Evolutionary conservation across 2,329 filamentous ascomycete species (phyloP), one percentile per base, ranked within the genome.

Genomic region (Neocucurbitaria cava): DNA sequence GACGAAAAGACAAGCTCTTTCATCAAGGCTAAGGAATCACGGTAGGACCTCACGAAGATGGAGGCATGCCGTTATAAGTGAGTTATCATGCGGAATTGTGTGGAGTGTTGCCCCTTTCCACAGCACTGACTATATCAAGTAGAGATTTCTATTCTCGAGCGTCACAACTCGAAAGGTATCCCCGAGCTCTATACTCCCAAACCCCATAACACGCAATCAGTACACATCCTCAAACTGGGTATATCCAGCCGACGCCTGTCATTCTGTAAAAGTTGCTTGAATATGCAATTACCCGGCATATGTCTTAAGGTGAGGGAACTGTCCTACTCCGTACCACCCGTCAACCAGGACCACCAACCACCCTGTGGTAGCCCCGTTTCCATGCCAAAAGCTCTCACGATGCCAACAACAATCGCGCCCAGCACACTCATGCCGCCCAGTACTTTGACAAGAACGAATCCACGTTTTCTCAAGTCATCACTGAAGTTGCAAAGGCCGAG

Each of bases 401-500:
- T 69, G 20, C 70, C 70, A 17, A 90, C 80, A 20, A 87, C 85
- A 31, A 94, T 72, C 13, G 89, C 90, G 3, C 91, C 89, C 3
- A 96, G 72, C 24, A 95, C 78, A 0, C 92, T 88, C 48, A 92
- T 80, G 46, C 89, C 87, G 13, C 91, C 89, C 20, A 93, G 75
- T 5, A 96, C 79, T 71, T 93, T 89, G 33, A 96, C 78, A 0
- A 89, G 83, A 42, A 89, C 74, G 79, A 87, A 87, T 0, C 90
- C 85, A 41, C 83, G 84, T 40, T 83, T 82, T 63, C 83, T 87
- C 35, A 96, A 68, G 31, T 86, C 84, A 18, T 89, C 86, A 2
- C 85, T 85, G 59, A 92, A 83, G 57, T 87, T 82, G 46, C 96
- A 81, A 31, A 96, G 74, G 0, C 92, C 92, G 0, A 96, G 80